These are phyloP conservation scores for Lecanicillium sp. DNA, from an alignment of 2,329 filamentous ascomycete species.

Conservation along the genomic window DNA sequence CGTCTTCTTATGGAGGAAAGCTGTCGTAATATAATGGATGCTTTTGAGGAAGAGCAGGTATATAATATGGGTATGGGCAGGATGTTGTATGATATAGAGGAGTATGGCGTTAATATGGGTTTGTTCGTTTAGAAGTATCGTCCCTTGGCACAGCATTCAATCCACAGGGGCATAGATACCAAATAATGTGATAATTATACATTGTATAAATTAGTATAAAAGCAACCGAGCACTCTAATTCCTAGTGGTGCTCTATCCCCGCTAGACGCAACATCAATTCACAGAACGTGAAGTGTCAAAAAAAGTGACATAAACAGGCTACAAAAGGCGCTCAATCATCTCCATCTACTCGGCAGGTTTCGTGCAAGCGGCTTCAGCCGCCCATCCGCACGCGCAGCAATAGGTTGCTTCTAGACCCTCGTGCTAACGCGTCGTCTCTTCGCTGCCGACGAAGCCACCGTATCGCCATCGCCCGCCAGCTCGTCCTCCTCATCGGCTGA, in stretches of 20 bases:
- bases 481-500: slow-evolving; percentile 44
- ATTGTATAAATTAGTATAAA: slow-evolving; percentile 1
- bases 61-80: no score
- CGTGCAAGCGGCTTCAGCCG: background rate
- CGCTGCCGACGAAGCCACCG: slow-evolving; percentile 18
- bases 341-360: background rate
- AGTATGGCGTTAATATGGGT: slow-evolving; percentile 2
- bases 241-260: no score
- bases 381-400: background rate
- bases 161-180: background rate
- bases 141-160: no score
- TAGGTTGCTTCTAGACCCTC: slow-evolving; percentile 20
- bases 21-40: no score
- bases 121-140: background rate
- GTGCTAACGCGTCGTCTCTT: slow-evolving; percentile 29
- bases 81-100: background rate
- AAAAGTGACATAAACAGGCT: background rate
- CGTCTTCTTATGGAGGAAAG: slow-evolving; percentile 20
- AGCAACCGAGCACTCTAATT: no score
- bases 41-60: no score
- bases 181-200: background rate
- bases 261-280: no score
- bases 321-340: background rate
- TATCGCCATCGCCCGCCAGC: slow-evolving; percentile 32
- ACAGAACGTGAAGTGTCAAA: no score